Evolutionary conservation across 768 basidiomycete species (phyloP).

Genomic region (Podaxis sp.): DNA sequence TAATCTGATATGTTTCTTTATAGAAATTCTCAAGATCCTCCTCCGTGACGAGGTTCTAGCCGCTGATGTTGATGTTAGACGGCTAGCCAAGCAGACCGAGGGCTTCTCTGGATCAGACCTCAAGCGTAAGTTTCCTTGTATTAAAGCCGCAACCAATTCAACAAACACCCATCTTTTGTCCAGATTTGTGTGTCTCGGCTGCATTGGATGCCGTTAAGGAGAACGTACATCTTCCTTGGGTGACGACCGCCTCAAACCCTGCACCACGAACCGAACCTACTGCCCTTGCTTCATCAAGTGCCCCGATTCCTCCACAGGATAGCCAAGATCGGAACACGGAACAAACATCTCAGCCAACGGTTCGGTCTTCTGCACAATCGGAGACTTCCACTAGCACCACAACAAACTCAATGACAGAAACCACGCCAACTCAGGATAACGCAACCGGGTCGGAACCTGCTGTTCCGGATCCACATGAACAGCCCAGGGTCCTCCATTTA

Average conservation of each 20-base stretch:
- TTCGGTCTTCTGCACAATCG: neutral
- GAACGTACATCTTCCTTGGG: constrained; percentile 77
- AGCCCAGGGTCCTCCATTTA: constrained; percentile 22
- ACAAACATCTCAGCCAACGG: constrained; percentile 7
- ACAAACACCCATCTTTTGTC: constrained; percentile 10
- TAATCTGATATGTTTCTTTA: neutral
- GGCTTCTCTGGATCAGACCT: constrained; percentile 93
- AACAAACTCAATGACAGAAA: neutral
- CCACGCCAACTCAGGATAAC: neutral
- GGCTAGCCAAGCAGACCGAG: constrained; percentile 68
- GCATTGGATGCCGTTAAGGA: constrained; percentile 92
- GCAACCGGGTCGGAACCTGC: neutral
- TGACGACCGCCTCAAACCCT: constrained; percentile 11
- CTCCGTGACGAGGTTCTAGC: constrained; percentile 76
- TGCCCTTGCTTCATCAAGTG: neutral
- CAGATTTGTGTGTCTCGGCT: constrained; percentile 90
- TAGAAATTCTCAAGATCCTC: constrained; percentile 86
- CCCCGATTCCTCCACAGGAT: neutral
- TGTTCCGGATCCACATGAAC: constrained; percentile 4
- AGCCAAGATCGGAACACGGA: constrained; percentile 5
- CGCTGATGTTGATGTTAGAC: constrained; percentile 54
- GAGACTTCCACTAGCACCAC: neutral
- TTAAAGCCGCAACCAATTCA: neutral
- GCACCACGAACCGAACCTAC: neutral
- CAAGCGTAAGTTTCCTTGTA: constrained; percentile 63